Evolutionary conservation across 78 protist species (phyloP), one percentile per base, ranked within the genome.

Genomic region (Diacronema lutheri): DNA sequence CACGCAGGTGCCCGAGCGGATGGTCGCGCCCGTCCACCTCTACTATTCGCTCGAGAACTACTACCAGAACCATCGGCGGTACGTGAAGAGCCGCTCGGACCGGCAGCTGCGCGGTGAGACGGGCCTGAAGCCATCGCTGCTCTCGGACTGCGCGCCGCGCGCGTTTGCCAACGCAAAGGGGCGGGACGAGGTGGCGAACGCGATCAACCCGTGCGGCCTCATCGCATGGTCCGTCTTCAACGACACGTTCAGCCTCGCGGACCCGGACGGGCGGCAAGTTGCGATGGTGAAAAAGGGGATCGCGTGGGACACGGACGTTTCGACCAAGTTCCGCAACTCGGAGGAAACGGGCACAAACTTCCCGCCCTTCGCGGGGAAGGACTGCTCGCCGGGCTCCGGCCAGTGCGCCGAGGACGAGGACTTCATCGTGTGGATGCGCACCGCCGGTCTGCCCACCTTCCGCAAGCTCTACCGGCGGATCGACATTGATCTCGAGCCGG

Each of bases 401-500:
- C 4, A 25, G 4, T 71, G 79, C 33, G 25, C 16, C 16, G 61
- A 62, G 58, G 85, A 81, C 29, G 78, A 81, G 74, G 74, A 81
- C 74, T 81, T 81, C 60, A 44, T 81, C 37, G 79, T 81, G 40
- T 81, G 85, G 85, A 81, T 81, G 85, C 31, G 85, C 40, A n/a
- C 61, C 60, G 85, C 85, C 16, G 85, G 60, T n/a, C 93, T 96
- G n/a, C 96, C 99, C 72, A 89, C 50, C 57, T 96, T 96, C 90
- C 90, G 95, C 78, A 97, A 97, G 90, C 96, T 96, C 4, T 94
- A 91, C 83, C 71, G 96, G 38, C 57, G 20, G 41, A 76, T 95
- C 78, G 71, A 93, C 29, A 19, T 44, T 16, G 93, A 87, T 19
- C 46, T 93, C n/a, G 25, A 0, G 25, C n/a, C 85, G 12, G 97